These are phyloP conservation scores for Spizellomyces sp. DNA, from an alignment of 192 early-diverging fungal species.

Conservation along the genomic window DNA sequence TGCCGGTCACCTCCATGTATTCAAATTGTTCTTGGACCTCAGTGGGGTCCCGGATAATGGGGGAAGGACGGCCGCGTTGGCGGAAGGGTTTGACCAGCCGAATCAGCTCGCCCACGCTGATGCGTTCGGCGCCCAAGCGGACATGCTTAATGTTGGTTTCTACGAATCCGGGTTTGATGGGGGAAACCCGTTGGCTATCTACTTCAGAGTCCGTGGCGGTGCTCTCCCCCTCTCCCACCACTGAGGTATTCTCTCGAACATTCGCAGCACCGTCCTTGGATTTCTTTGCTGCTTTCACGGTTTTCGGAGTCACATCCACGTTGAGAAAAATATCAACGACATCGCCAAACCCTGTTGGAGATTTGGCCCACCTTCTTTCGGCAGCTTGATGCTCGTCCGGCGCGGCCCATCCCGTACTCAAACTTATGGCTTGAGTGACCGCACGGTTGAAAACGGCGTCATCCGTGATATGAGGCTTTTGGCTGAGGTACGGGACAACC, in stretches of 20 bases:
- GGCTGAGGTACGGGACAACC: too few species aligned
- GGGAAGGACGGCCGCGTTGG: background rate
- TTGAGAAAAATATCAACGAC: too few species aligned
- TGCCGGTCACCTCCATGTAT: constrained; percentile 1
- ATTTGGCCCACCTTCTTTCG: too few species aligned
- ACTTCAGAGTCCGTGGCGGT: background rate
- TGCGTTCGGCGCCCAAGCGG: constrained; percentile 41
- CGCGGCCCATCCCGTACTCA: background rate
- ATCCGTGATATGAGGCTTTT: too few species aligned
- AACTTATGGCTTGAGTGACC: background rate
- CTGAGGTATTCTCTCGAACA: background rate
- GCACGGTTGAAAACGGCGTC: background rate
- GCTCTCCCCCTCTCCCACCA: background rate
- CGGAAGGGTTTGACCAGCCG: constrained; percentile 1
- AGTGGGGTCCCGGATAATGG: background rate
- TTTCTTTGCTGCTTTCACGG: too few species aligned
- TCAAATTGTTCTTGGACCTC: constrained; percentile 3
- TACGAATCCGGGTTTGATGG: background rate
- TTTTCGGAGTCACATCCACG: too few species aligned
- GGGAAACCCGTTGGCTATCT: background rate
- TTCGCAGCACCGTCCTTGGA: background rate
- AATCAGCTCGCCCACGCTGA: constrained; percentile 17
- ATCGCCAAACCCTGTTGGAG: too few species aligned
- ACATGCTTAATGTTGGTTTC: constrained; percentile 9
- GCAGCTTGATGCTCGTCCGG: too few species aligned